These are phyloP conservation scores for Candida xyloterini DNA, from an alignment of 805 yeast species.

Conservation along the genomic window DNA sequence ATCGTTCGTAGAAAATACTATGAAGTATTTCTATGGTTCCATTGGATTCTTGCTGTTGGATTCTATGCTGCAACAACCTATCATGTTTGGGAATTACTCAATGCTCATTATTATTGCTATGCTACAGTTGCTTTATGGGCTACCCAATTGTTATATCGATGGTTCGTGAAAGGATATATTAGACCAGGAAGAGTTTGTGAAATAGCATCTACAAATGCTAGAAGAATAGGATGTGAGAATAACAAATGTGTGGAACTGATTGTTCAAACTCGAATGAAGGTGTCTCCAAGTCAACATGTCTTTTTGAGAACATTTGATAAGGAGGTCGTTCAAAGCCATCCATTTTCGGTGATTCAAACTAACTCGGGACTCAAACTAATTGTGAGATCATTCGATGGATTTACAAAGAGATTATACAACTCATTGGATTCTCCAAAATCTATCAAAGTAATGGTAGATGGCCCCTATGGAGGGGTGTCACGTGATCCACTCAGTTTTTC, in stretches of 20 bases:
- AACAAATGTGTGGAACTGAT: conserved; percentile 36
- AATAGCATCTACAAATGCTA: conserved; percentile 18
- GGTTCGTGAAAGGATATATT: conserved; percentile 43
- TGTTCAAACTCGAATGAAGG: conserved; percentile 33
- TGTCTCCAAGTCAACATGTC: conserved; percentile 60
- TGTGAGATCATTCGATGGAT: conserved; percentile 45
- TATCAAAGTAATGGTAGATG: conserved; percentile 42
- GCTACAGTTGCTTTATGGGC: conserved; percentile 53
- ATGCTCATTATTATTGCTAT: conserved; percentile 43
- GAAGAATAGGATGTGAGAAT: conserved; percentile 33
- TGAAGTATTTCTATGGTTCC: conserved; percentile 49
- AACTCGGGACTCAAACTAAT: conserved; percentile 39
- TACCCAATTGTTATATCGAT: conserved; percentile 45
- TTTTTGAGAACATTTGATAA: conserved; percentile 45
- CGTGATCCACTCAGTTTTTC: conserved; percentile 46
- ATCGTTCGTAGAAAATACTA: conserved; percentile 39
- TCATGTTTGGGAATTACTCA: conserved; percentile 39
- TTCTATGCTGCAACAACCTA: conserved; percentile 44
- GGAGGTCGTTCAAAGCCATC: conserved; percentile 50
- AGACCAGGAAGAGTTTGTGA: conserved; percentile 41
- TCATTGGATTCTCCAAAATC: conserved; percentile 26
- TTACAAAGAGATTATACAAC: conserved; percentile 38
- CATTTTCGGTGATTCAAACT: conserved; percentile 48
- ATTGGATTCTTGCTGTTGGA: conserved; percentile 52
- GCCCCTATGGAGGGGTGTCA: conserved; percentile 55